phyloP scores from a whole-genome alignment of 2,329 filamentous ascomycete genomes.

The Talaromyces piceae region DNA sequence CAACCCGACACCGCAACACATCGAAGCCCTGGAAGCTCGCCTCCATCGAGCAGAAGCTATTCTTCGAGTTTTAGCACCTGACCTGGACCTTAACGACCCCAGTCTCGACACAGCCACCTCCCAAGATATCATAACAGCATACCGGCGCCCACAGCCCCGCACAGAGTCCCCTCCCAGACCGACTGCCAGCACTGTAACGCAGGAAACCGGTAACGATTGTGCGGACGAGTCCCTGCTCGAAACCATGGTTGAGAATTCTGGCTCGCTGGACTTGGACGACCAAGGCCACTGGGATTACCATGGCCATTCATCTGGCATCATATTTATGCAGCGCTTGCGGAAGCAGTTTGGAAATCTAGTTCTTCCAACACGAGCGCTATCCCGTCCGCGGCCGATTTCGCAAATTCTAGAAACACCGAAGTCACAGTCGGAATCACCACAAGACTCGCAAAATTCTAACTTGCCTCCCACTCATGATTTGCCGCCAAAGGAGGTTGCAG shows the following conservation, averaged over 20 bases:
- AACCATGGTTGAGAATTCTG: constrained; percentile 91
- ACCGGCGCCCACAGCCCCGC: constrained; percentile 27
- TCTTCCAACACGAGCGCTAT: constrained; percentile 52
- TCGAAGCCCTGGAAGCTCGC: constrained; percentile 77
- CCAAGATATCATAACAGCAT: constrained; percentile 52
- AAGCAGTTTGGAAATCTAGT: constrained; percentile 77
- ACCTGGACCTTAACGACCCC: constrained; percentile 77
- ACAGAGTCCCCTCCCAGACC: constrained; percentile 13
- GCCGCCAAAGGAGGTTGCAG: constrained; percentile 55
- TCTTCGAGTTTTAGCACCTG: constrained; percentile 70
- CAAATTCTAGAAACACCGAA: constrained; percentile 64
- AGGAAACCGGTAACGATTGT: constrained; percentile 27
- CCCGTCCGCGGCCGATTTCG: constrained; percentile 43
- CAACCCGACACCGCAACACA: constrained; percentile 87
- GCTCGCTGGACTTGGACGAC: constrained; percentile 85
- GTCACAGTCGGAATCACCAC: constrained; percentile 57
- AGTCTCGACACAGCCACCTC: constrained; percentile 70
- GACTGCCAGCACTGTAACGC: constrained; percentile 15
- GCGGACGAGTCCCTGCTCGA: constrained; percentile 68
- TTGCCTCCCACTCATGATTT: constrained; percentile 56
- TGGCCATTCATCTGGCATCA: constrained; percentile 82
- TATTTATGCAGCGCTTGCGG: constrained; percentile 79
- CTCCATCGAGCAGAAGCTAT: constrained; percentile 76
- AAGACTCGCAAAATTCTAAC: constrained; percentile 36
- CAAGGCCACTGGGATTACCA: constrained; percentile 92